phyloP scores from a whole-genome alignment of 1,284 basidiomycete species.

The Ganoderma sinense region DNA sequence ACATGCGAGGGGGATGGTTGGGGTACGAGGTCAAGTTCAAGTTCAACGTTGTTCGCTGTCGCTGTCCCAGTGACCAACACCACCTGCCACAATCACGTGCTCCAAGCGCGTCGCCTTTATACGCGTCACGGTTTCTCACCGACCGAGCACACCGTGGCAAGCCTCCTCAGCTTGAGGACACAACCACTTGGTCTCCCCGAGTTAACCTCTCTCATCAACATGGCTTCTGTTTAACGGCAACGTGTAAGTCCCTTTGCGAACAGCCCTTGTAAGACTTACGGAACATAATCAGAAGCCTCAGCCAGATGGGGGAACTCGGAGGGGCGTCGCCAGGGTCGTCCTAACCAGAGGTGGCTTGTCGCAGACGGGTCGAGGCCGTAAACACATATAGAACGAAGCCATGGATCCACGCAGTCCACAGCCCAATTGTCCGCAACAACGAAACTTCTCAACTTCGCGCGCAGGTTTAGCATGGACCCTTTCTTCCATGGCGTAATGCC shows the following conservation, averaged over 20 bases:
- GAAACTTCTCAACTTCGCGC: neutral
- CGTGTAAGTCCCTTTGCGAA: too few relatives aligned
- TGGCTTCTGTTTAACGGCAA: too few relatives aligned
- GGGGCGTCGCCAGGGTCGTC: too few relatives aligned
- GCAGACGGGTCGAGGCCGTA: neutral
- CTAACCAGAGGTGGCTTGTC: neutral
- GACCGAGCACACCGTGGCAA: too few relatives aligned
- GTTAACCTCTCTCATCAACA: neutral
- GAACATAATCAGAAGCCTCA: neutral
- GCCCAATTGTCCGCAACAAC: neutral
- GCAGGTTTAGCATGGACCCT: neutral
- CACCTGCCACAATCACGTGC: constrained; percentile 5
- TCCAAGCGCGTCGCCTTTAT: constrained; percentile 5
- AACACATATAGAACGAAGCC: neutral
- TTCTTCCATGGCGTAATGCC: neutral
- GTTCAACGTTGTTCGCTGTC: constrained; percentile 6
- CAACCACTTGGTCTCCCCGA: neutral
- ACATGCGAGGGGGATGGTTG: neutral
- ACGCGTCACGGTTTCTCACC: neutral
- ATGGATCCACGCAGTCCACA: neutral
- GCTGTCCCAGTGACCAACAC: neutral
- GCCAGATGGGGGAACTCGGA: too few relatives aligned
- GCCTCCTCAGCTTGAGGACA: too few relatives aligned
- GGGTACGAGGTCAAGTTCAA: constrained; percentile 1
- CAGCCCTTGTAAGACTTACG: neutral